Evolutionary conservation across 495 filamentous ascomycete species (phyloP), one percentile per base, ranked within the genome.

Genomic region (Lepraria neglecta): DNA sequence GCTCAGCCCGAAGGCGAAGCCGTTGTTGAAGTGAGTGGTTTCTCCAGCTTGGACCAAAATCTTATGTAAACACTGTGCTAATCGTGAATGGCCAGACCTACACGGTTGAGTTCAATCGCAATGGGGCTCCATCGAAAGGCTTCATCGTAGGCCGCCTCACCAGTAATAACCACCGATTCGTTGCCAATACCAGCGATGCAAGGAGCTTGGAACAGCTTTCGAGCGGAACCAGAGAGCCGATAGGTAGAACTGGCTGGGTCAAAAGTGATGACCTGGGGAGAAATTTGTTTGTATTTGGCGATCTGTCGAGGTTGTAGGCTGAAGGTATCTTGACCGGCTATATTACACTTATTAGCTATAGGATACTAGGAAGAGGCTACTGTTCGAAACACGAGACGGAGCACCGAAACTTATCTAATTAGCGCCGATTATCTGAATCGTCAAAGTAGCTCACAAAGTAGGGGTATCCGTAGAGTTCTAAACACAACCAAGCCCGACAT

Each of bases 31-130:
- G 80, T 82, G 69, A 67, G 64, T 69, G 17, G n/a, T 35, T 12
- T 1, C 21, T 17, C 43, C 21, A n/a, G 3, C 40, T 17, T 64
- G 35, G 9, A 10, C 3, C 35, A 7, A 12, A 38, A 9, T 43
- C 4, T 31, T 59, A 28, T 33, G 3, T 54, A 17, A 9, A 14
- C 3, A 58, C 3, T 9, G 14, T 17, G 1, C 40, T 58, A 19
- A 58, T 12, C 14, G 42, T 56, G 35, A 44, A 47, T 33, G 14
- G 31, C 30, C 53, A 84, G 81, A 84, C 81, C 21, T 84, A 83
- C 60, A 84, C 81, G 0, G 75, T 80, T 6, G 74, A 79, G 44
- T 84, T 76, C 59, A 62, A 71, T 31, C 77, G 80, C 3, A 73
- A 76, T 56, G 79, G 78, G 3, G 69, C 56, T 1, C 78, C 79